phyloP scores from a whole-genome alignment of 1,139 yeast genomes.

The Saccharomyces hybrid region DNA sequence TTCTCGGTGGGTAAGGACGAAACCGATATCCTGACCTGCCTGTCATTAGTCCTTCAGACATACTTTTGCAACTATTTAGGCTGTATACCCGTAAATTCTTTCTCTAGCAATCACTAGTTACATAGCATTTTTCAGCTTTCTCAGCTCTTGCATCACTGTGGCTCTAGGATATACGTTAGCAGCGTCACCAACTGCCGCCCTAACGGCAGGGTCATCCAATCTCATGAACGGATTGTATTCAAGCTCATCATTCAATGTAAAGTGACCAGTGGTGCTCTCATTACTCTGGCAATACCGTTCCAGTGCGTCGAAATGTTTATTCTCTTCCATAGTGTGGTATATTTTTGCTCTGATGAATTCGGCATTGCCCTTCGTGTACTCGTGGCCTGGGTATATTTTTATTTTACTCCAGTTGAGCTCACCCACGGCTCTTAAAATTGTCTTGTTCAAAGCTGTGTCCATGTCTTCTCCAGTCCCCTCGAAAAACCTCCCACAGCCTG shows the following conservation, averaged over 20 bases:
- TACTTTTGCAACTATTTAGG: not conserved
- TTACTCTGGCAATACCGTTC: constrained; percentile 43
- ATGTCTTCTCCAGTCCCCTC: constrained; percentile 83
- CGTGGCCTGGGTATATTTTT: constrained; percentile 85
- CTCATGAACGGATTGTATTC: constrained; percentile 86
- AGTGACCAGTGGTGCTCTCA: constrained; percentile 74
- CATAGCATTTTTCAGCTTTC: constrained; percentile 61
- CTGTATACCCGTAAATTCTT: not conserved
- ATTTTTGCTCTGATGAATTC: constrained; percentile 61
- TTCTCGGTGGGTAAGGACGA: constrained; percentile 2
- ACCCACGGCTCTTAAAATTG: constrained; percentile 54
- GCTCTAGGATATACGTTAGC: constrained; percentile 36
- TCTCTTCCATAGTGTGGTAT: constrained; percentile 38
- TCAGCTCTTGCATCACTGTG: constrained; percentile 56
- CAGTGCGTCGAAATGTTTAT: constrained; percentile 47
- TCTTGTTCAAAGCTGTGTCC: constrained; percentile 57
- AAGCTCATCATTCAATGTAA: constrained; percentile 79
- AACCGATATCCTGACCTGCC: constrained; percentile 2
- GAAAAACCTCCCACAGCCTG: constrained; percentile 95
- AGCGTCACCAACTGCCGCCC: constrained; percentile 45
- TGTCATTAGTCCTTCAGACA: constrained; percentile 9
- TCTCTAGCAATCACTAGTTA: constrained; percentile 17
- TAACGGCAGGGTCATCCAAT: constrained; percentile 50
- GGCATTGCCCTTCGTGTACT: constrained; percentile 78
- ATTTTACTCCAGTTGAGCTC: constrained; percentile 24